Evolutionary conservation across 257 asterid species (phyloP).

Genomic region (Solanum acaule): DNA sequence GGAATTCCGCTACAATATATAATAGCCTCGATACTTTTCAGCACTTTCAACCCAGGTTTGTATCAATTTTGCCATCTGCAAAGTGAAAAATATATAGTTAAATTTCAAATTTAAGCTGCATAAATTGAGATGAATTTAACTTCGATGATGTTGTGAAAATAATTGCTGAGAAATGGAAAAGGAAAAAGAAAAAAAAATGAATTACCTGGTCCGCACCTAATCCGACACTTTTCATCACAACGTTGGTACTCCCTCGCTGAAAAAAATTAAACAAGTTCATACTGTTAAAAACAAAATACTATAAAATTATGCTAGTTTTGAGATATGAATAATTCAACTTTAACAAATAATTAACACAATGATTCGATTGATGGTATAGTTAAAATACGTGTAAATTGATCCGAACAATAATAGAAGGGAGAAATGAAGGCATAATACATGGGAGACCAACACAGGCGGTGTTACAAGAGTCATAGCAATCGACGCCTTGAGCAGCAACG

Average conservation of each 20-base stretch:
- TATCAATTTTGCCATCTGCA: neutral
- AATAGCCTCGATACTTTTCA: neutral
- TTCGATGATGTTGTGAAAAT: too few species aligned
- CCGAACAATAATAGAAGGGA: too few species aligned
- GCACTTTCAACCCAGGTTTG: neutral
- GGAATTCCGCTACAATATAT: neutral
- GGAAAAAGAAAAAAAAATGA: accelerated
- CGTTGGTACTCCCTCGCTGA: slow-evolving; percentile 25
- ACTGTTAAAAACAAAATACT: too few species aligned
- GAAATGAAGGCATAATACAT: slow-evolving; percentile 20
- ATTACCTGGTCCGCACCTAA: slow-evolving; percentile 41
- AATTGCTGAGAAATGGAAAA: neutral
- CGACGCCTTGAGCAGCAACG: slow-evolving; percentile 13
- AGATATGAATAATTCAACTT: neutral
- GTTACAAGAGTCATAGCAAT: slow-evolving; percentile 40
- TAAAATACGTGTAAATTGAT: neutral
- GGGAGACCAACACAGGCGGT: slow-evolving; percentile 27
- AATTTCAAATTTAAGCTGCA: neutral
- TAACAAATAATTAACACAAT: too few species aligned
- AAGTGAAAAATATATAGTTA: neutral
- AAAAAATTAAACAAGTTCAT: too few species aligned
- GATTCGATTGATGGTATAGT: neutral
- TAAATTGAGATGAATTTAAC: neutral
- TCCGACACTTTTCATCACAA: slow-evolving; percentile 35
- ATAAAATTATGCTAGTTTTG: neutral